Conservation (phyloP, 2,329 filamentous ascomycete genomes). For the Gliomastix tumulicola region DNA sequence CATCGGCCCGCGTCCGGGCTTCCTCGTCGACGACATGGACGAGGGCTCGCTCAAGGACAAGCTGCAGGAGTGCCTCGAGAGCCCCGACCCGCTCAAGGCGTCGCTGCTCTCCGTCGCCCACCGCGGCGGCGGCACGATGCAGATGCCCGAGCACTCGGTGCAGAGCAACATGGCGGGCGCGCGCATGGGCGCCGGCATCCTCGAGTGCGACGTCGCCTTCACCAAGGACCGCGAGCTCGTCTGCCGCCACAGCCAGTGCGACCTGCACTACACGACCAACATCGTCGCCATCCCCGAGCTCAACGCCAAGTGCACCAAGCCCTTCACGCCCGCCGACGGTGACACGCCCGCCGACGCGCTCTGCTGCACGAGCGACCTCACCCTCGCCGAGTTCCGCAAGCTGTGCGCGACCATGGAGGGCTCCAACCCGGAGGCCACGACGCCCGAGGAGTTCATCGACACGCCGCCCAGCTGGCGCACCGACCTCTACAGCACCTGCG, state of each 20-base stretch:
- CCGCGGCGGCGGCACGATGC: conserved; percentile 53
- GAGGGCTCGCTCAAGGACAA: conserved; percentile 51
- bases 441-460: conserved; percentile 46
- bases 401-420: conserved; percentile 69
- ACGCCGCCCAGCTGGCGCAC: conserved; percentile 57
- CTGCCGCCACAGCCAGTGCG: conserved; percentile 61
- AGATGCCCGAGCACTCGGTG: conserved; percentile 57
- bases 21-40: conserved; percentile 56
- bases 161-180: conserved; percentile 54
- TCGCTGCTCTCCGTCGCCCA: conserved; percentile 55
- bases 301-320: conserved; percentile 55
- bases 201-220: conserved; percentile 64
- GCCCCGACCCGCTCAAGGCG: conserved; percentile 41
- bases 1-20: conserved; percentile 58
- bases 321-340: conserved; percentile 49
- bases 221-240: conserved; percentile 60
- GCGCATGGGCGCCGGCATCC: conserved; percentile 60
- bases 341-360: conserved; percentile 48
- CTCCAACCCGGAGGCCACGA: conserved; percentile 50
- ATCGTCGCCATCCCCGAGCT: conserved; percentile 56
- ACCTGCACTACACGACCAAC: conserved; percentile 63
- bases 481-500: conserved; percentile 59
- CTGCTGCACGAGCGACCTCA: conserved; percentile 68
- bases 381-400: conserved; percentile 57
- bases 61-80: conserved; percentile 51